phyloP scores from a whole-genome alignment of 148 eudicot genomes.

The Dysphania ambrosioides region DNA sequence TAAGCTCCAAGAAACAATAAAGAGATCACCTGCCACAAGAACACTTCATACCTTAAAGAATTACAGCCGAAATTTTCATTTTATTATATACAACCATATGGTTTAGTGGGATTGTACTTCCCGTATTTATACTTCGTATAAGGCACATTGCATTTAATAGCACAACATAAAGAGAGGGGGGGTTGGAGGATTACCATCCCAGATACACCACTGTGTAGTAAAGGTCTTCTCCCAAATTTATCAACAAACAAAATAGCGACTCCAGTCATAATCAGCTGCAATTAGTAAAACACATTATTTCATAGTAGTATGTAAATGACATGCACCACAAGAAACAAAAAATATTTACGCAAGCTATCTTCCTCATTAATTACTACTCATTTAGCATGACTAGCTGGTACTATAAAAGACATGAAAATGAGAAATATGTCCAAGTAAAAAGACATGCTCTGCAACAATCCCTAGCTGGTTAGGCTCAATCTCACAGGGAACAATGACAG shows the following conservation, averaged over 20 bases:
- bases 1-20: constrained; percentile 81
- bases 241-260: constrained; percentile 74
- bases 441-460: neutral
- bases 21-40: constrained; percentile 59
- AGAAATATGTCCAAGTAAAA: no score
- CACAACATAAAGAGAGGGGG: neutral
- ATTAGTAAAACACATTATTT: constrained; percentile 11
- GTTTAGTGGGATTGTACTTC: neutral
- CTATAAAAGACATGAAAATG: neutral
- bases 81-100: neutral
- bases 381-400: neutral
- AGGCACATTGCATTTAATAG: no score
- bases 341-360: constrained; percentile 5
- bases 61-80: neutral
- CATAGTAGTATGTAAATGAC: neutral
- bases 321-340: neutral
- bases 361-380: neutral
- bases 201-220: constrained; percentile 94
- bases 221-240: constrained; percentile 92
- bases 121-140: neutral
- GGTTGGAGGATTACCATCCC: constrained; percentile 56
- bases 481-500: neutral
- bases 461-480: neutral
- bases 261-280: constrained; percentile 87
- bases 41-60: neutral